Evolutionary conservation across 768 basidiomycete genomes (phyloP), one percentile per base, ranked within the genome.

Genomic region (Rickenella mellea): DNA sequence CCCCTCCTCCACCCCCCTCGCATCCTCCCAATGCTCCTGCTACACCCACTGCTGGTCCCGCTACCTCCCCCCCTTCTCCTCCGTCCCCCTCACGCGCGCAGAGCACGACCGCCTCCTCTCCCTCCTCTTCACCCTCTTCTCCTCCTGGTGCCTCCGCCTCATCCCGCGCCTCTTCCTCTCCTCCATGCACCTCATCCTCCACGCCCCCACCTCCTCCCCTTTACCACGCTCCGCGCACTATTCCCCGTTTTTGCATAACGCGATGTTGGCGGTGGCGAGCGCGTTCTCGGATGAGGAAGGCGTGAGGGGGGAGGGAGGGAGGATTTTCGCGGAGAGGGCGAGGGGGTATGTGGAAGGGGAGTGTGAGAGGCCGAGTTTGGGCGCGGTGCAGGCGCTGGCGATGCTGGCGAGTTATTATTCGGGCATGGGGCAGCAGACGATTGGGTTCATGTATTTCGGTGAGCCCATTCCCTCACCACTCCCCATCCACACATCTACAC

Each of bases 191-290:
- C 56, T 63, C 6, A 61, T 63, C 3, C 57, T 73, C 10, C 60
- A 51, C 27, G 38, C 50, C 4, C 59, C 64, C 6, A 49, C 39
- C 1, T 44, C 45, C 1, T 43, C 53, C 2, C 45, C 50, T 0
- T 53, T 54, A 63, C 5, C 27, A 14, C 39, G 39, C 11, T 17
- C 26, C 0, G 57, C 73, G 2, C 78, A 83, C 48, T 84, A 83
- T 56, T 80, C 78, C 2, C 78, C 81, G 0, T 76, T 83, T 72
- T 65, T 83, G 6, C 82, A 84, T 59, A 84, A 84, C 48, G 69
- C 79, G 1, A 64, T 80, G 2, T 58, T 84, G 32, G 66, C 62
- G 11, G 61, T 72, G 38, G 67, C 63, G 6, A 52, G 63, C 3
- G 61, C 61, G 10, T 66, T 57, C 42, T 54, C 61, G 25, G 62